These are phyloP conservation scores for Tetrapisispora arboricola DNA, from an alignment of 805 yeast genomes.

Conservation along the genomic window DNA sequence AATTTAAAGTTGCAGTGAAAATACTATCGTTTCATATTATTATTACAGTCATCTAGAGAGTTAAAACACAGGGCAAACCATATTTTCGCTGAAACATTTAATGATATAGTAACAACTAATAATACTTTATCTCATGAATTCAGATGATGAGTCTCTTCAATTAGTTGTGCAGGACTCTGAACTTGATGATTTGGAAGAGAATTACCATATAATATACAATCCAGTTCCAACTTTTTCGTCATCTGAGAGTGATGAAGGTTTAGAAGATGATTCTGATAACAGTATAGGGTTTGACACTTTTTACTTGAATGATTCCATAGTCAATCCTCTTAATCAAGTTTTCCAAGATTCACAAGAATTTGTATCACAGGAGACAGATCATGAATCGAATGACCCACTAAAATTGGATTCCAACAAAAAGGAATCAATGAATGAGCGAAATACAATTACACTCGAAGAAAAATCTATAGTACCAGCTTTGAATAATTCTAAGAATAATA, in stretches of 20 bases:
- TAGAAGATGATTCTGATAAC: not conserved
- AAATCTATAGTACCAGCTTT: not conserved
- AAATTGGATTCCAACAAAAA: too few relatives aligned
- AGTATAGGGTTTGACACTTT: not conserved
- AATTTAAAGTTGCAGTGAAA: too few relatives aligned
- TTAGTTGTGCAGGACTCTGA: slow-evolving; percentile 3
- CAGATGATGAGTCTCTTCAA: slow-evolving; percentile 1
- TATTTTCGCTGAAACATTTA: too few relatives aligned
- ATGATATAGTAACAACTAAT: not conserved
- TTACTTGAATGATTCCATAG: not conserved
- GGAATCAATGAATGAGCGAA: not conserved
- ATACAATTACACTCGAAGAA: too few relatives aligned
- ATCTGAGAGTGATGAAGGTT: not conserved
- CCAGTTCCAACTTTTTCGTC: not conserved
- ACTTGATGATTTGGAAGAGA: not conserved
- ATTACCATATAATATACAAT: not conserved
- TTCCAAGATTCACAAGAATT: not conserved
- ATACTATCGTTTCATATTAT: too few relatives aligned
- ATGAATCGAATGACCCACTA: too few relatives aligned
- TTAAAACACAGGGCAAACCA: too few relatives aligned
- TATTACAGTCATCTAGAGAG: too few relatives aligned
- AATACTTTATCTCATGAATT: slow-evolving; percentile 1
- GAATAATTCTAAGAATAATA: not conserved
- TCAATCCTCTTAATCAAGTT: not conserved
- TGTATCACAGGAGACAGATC: not conserved